Evolutionary conservation across 1,284 basidiomycete genomes (phyloP).

Genomic region (Singerocomus inundabilis): DNA sequence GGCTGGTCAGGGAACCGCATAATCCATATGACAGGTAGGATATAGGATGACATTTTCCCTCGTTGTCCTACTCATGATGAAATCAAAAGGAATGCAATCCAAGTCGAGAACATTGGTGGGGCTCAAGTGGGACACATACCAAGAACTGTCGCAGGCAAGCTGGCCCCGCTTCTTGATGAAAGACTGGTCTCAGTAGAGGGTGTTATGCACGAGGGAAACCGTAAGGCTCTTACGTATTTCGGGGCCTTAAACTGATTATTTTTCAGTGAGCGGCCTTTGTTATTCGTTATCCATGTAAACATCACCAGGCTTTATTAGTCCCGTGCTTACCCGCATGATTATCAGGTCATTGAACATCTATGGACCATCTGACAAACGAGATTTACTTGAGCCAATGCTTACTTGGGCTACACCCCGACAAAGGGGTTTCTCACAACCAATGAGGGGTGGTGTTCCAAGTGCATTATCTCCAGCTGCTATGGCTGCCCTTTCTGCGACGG

Average conservation of each 20-base stretch:
- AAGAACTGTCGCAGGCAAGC: conserved; percentile 52
- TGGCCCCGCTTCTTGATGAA: conserved; percentile 72
- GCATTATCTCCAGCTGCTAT: conserved; percentile 1
- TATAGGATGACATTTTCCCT: conserved; percentile 2
- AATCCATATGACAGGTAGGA: conserved; percentile 67
- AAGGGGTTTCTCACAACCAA: conserved; percentile 47
- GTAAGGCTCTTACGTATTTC: conserved; percentile 39
- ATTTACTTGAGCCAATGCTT: conserved; percentile 62
- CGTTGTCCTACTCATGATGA: background rate
- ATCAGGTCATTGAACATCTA: conserved; percentile 71
- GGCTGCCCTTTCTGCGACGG: background rate
- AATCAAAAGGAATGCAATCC: conserved; percentile 62
- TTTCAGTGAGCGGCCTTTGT: conserved; percentile 41
- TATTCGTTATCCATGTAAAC: conserved; percentile 64
- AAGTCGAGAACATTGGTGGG: conserved; percentile 73
- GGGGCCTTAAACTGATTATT: conserved; percentile 3
- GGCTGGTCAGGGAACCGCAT: conserved; percentile 63
- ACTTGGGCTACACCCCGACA: conserved; percentile 73
- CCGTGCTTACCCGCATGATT: conserved; percentile 4
- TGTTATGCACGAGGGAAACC: conserved; percentile 69
- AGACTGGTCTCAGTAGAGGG: conserved; percentile 70
- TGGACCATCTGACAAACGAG: conserved; percentile 57
- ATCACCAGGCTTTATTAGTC: background rate
- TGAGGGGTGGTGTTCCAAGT: conserved; percentile 24
- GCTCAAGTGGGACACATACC: conserved; percentile 81